Conservation (phyloP, 441 rosid species). For the Eruca vesicaria region DNA sequence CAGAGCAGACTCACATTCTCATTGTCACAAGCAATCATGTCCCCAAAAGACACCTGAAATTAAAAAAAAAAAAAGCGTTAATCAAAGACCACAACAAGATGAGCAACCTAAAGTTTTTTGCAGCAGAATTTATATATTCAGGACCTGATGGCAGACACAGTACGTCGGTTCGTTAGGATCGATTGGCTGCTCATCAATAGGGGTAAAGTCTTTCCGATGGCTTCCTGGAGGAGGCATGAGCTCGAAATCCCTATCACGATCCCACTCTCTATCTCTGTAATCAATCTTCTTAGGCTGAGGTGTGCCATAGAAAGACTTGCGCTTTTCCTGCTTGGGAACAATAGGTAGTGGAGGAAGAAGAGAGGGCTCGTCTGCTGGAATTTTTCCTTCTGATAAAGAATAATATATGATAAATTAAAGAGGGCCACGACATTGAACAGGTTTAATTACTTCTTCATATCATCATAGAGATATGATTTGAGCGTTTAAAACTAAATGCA, state of each 20-base stretch:
- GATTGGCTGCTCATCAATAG: conserved; percentile 81
- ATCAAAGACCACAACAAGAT: conserved; percentile 1
- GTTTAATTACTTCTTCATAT: background rate
- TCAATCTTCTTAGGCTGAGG: conserved; percentile 85
- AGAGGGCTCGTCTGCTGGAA: conserved; percentile 85
- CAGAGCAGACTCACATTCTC: conserved; percentile 70
- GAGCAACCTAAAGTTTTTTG: background rate
- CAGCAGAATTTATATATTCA: background rate
- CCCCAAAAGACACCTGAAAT: conserved; percentile 93
- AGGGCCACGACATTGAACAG: background rate
- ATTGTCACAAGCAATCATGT: conserved; percentile 99
- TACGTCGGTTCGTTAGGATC: conserved; percentile 99
- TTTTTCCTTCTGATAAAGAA: conserved; percentile 71
- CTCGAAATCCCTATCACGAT: conserved; percentile 90
- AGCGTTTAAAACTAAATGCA: background rate
- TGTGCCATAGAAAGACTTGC: conserved; percentile 59
- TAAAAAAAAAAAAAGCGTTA: conserved; percentile 11
- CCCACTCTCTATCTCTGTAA: conserved; percentile 85
- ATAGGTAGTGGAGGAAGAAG: conserved; percentile 90
- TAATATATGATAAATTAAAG: background rate
- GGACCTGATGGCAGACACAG: conserved; percentile 97
- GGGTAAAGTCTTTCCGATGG: conserved; percentile 66
- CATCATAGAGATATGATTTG: background rate
- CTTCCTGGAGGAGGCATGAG: conserved; percentile 99
- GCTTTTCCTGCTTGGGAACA: conserved; percentile 83